Evolutionary conservation across 495 filamentous ascomycete genomes (phyloP).

Genomic region (Neurospora sublineolata): DNA sequence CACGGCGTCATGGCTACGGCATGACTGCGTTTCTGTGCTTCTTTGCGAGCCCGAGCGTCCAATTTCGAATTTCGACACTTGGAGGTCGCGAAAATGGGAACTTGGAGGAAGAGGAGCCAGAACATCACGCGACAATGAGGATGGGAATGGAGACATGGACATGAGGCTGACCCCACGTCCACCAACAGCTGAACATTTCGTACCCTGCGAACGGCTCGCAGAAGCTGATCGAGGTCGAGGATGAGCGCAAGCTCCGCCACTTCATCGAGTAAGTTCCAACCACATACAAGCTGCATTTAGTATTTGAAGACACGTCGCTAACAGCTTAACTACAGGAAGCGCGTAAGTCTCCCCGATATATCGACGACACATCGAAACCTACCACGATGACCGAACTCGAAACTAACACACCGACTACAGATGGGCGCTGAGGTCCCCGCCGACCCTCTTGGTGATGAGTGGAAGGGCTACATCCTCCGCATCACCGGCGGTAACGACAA

Average conservation of each 20-base stretch:
- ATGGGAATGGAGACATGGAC: neutral
- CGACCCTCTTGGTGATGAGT: conserved; percentile 93
- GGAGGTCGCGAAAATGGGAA: neutral
- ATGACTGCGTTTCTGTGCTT: neutral
- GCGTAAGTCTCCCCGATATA: conserved; percentile 17
- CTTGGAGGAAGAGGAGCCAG: neutral
- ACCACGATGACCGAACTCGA: conserved; percentile 8
- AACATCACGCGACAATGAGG: neutral
- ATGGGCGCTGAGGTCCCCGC: conserved; percentile 95
- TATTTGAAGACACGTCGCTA: neutral
- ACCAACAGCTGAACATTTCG: conserved; percentile 82
- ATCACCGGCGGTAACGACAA: conserved; percentile 99
- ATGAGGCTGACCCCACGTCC: conserved; percentile 10
- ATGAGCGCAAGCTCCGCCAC: conserved; percentile 70
- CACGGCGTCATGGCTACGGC: neutral
- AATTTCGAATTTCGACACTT: neutral
- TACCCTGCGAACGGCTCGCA: conserved; percentile 97
- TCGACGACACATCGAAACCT: conserved; percentile 13
- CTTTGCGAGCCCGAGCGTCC: neutral
- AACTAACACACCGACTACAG: conserved; percentile 23
- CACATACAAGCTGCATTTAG: neutral
- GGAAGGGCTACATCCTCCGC: conserved; percentile 96
- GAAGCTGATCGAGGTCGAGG: conserved; percentile 96
- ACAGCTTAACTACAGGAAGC: conserved; percentile 19
- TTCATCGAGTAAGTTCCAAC: conserved; percentile 43